Evolutionary conservation across 2,329 filamentous ascomycete species (phyloP).

Genomic region (Neoscytalidium dimidiatum): DNA sequence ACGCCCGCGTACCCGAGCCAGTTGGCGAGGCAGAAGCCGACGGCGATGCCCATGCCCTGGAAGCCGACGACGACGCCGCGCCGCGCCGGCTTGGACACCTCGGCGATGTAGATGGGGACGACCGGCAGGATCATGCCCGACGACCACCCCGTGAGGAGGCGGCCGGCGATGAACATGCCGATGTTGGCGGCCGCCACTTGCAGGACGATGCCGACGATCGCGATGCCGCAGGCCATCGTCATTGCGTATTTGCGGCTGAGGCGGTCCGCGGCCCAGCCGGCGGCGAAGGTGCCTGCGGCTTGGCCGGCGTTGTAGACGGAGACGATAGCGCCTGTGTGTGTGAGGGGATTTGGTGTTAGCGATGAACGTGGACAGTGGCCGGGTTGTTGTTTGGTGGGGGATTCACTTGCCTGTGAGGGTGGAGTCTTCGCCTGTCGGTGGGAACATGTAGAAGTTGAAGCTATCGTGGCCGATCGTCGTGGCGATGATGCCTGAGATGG

Average conservation of each 20-base stretch:
- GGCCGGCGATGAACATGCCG: slow-evolving; percentile 19
- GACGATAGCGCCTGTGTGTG: background rate
- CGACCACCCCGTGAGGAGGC: slow-evolving; percentile 1
- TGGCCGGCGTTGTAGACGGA: slow-evolving; percentile 4
- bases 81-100: slow-evolving; percentile 1
- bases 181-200: slow-evolving; percentile 16
- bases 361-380: too few species aligned
- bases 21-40: background rate
- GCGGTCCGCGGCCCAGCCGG: slow-evolving; percentile 8
- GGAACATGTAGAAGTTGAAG: background rate
- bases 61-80: slow-evolving; percentile 12
- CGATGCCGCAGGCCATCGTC: background rate
- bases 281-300: background rate
- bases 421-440: background rate
- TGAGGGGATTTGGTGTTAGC: too few species aligned
- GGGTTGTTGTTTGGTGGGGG: background rate
- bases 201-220: background rate
- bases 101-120: slow-evolving; percentile 19
- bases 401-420: background rate
- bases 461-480: background rate
- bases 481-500: background rate
- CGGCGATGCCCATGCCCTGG: slow-evolving; percentile 68
- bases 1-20: slow-evolving; percentile 43
- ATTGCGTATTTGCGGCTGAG: slow-evolving; percentile 26
- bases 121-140: slow-evolving; percentile 17